These are phyloP conservation scores for Senna siamea DNA, from an alignment of 306 rosid species.

Conservation along the genomic window DNA sequence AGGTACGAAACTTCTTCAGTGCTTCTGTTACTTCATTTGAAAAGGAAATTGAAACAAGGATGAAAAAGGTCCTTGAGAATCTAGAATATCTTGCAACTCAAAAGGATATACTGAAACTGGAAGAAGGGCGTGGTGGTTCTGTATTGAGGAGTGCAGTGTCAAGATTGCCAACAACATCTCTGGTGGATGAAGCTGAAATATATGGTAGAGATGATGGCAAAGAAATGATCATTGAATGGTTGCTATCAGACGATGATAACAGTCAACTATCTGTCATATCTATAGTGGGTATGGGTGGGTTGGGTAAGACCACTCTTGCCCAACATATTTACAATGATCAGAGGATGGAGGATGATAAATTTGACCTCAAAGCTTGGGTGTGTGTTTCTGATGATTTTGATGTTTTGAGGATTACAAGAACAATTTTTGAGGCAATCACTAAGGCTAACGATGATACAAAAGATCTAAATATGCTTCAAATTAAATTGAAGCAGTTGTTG, in stretches of 20 bases:
- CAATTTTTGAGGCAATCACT: slow-evolving; percentile 23
- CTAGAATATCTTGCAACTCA: not conserved
- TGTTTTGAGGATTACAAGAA: not conserved
- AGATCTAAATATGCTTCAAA: slow-evolving; percentile 17
- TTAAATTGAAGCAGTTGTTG: not conserved
- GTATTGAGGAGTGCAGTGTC: not conserved
- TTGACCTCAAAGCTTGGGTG: slow-evolving; percentile 19
- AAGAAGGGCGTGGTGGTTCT: not conserved
- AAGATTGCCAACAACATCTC: slow-evolving; percentile 1
- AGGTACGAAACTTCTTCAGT: slow-evolving; percentile 26
- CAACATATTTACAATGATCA: slow-evolving; percentile 16
- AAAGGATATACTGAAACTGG: slow-evolving; percentile 4
- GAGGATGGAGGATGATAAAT: not conserved
- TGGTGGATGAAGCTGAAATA: slow-evolving; percentile 11
- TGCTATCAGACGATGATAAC: not conserved
- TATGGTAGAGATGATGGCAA: slow-evolving; percentile 36
- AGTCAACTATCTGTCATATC: not conserved
- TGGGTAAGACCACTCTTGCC: slow-evolving; percentile 26
- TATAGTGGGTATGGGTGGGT: slow-evolving; percentile 30
- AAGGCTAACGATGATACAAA: not conserved
- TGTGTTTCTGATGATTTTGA: slow-evolving; percentile 31
- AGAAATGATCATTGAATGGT: not conserved
- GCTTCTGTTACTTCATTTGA: slow-evolving; percentile 11
- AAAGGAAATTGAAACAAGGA: not conserved
- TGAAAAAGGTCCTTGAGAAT: not conserved